phyloP scores from a whole-genome alignment of 139 green algal genomes.

The Asterochloris erici region DNA sequence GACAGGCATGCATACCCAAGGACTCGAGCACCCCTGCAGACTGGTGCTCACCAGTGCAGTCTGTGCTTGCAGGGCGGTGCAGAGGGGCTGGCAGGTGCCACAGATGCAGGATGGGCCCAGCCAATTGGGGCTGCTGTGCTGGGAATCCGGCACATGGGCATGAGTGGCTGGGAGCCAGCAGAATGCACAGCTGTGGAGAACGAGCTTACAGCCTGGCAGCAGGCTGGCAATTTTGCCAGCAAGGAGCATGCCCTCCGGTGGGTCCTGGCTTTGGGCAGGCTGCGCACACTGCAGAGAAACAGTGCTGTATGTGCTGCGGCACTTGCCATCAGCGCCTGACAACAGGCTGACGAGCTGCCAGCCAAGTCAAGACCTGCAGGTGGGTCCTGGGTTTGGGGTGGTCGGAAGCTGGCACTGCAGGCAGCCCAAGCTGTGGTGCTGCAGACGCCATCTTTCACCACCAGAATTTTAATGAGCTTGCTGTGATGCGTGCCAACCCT shows the following conservation, averaged over 20 bases:
- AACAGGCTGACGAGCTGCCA: no score
- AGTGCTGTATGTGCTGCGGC: no score
- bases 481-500: no score
- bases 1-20: not conserved
- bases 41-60: not conserved
- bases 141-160: constrained; percentile 78
- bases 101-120: constrained; percentile 60
- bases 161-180: constrained; percentile 59
- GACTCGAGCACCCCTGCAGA: not conserved
- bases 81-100: constrained; percentile 37
- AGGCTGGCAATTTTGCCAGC: constrained; percentile 29
- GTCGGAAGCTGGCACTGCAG: no score
- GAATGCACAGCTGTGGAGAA: constrained; percentile 88
- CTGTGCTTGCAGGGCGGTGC: constrained; percentile 39
- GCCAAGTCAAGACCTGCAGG: no score
- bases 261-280: no score
- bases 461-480: no score
- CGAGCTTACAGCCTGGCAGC: constrained; percentile 84
- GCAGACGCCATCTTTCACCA: no score
- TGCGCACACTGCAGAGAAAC: no score
- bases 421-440: no score
- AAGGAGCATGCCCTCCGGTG: constrained; percentile 48
- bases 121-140: constrained; percentile 71
- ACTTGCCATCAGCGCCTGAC: no score
- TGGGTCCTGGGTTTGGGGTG: no score